A percentile compares a stretch with the other conserved stretches of the same genome.
These are phyloP conservation scores for Hippophae rhamnoides DNA, from an alignment of 306 rosid genomes.

Conservation along the genomic window DNA sequence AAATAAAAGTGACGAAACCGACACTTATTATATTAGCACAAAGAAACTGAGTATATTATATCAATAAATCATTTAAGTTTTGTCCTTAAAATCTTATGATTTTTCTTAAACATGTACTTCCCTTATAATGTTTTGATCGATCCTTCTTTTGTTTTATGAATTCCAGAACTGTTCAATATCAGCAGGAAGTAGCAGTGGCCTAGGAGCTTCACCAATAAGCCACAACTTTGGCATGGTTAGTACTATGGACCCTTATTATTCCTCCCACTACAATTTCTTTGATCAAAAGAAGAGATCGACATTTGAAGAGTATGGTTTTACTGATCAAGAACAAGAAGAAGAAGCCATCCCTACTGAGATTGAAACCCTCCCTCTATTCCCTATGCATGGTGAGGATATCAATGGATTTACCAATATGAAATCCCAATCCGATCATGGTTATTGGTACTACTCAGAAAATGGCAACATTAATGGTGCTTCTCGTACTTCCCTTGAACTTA, in stretches of 20 bases:
- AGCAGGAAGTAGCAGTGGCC: conserved; percentile 36
- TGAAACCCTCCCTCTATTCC: conserved; percentile 92
- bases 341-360: conserved; percentile 34
- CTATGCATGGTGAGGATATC: conserved; percentile 74
- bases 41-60: too few relatives aligned
- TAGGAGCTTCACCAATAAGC: conserved; percentile 27
- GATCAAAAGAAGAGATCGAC: conserved; percentile 30
- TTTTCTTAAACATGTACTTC: too few relatives aligned
- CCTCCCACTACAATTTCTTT: conserved; percentile 35
- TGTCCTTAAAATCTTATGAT: too few relatives aligned
- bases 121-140: too few relatives aligned
- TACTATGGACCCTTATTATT: conserved; percentile 46
- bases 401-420: conserved; percentile 39
- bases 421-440: conserved; percentile 34
- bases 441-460: conserved; percentile 34
- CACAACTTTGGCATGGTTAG: conserved; percentile 58
- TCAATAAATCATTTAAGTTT: too few relatives aligned
- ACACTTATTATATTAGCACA: too few relatives aligned
- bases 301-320: background rate
- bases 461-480: conserved; percentile 28
- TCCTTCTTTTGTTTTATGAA: background rate
- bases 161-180: conserved; percentile 61
- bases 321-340: conserved; percentile 14
- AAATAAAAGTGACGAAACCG: too few relatives aligned
- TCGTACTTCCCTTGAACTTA: conserved; percentile 77